Conservation (phyloP, 305 asterid genomes). For the Plantago coronopus region DNA sequence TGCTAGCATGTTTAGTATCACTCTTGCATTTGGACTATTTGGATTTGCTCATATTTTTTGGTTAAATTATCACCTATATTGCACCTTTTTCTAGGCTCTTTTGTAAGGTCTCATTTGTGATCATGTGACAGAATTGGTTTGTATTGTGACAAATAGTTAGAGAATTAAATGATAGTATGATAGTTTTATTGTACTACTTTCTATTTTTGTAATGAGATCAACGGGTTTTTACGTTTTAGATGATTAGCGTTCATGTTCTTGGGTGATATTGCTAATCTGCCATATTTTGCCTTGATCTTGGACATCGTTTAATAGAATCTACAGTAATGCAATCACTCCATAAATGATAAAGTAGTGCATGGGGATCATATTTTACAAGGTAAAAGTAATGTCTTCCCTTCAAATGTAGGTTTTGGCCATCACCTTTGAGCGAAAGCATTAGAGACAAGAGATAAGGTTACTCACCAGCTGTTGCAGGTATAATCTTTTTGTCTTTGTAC, state of each 20-base stretch:
- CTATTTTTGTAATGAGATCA: conserved; percentile 6
- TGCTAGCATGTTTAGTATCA: conserved; percentile 21
- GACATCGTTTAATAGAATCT: conserved; percentile 7
- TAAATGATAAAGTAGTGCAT: conserved; percentile 16
- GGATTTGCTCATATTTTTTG: conserved; percentile 18
- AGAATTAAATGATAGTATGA: conserved; percentile 4
- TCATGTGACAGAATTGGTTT: not conserved
- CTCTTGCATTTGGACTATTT: conserved; percentile 12
- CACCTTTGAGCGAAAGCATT: conserved; percentile 27
- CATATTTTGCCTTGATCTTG: conserved; percentile 11
- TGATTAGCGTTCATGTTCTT: not conserved
- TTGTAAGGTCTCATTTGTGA: not conserved
- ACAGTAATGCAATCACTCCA: not conserved
- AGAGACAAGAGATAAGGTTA: conserved; percentile 30
- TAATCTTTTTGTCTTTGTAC: conserved; percentile 15
- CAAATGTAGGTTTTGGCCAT: conserved; percentile 24
- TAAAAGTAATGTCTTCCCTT: conserved; percentile 17
- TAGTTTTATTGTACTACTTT: no score
- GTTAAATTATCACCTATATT: conserved; percentile 2
- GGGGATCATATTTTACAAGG: conserved; percentile 13
- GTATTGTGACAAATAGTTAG: conserved; percentile 4
- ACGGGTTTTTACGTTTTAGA: no score
- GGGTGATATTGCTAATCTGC: conserved; percentile 12
- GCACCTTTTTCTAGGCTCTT: conserved; percentile 13
- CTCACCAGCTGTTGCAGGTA: conserved; percentile 28